Evolutionary conservation across 2,329 filamentous ascomycete genomes (phyloP).

Genomic region (Xylaria multiplex): DNA sequence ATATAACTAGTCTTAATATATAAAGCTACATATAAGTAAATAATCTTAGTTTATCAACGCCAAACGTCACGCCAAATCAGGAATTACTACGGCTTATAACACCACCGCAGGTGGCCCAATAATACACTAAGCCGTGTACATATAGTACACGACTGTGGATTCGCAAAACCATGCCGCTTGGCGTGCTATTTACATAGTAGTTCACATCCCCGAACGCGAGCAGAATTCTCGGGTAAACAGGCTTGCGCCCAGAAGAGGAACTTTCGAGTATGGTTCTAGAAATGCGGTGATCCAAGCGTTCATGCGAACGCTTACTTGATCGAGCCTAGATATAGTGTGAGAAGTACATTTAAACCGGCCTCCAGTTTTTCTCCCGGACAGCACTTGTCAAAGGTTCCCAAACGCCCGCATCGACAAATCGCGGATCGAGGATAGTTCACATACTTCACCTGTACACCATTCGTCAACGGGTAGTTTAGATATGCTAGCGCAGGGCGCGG

Average conservation of each 20-base stretch:
- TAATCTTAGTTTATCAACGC: no score
- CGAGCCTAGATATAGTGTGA: neutral
- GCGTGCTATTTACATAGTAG: neutral
- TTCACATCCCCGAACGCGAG: neutral
- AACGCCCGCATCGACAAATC: neutral
- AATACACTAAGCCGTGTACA: neutral
- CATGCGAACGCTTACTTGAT: no score
- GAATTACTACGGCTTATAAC: no score
- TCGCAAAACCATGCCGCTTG: neutral
- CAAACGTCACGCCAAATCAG: no score
- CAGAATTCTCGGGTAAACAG: neutral
- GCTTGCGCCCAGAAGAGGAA: constrained; percentile 1
- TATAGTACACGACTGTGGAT: no score
- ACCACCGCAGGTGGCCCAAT: no score
- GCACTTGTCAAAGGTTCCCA: neutral
- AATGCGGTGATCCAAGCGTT: neutral
- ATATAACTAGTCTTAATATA: no score
- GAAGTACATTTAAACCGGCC: neutral
- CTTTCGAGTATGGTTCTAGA: neutral
- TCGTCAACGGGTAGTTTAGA: neutral
- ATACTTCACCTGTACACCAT: neutral
- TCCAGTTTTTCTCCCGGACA: no score
- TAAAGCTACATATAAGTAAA: no score
- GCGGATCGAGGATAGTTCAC: neutral
- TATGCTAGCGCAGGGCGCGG: neutral